Percentiles rank a stretch among this genome's conserved stretches.
Evolutionary conservation across 2,329 filamentous ascomycete species (phyloP).

Genomic region (Scedosporium boydii): DNA sequence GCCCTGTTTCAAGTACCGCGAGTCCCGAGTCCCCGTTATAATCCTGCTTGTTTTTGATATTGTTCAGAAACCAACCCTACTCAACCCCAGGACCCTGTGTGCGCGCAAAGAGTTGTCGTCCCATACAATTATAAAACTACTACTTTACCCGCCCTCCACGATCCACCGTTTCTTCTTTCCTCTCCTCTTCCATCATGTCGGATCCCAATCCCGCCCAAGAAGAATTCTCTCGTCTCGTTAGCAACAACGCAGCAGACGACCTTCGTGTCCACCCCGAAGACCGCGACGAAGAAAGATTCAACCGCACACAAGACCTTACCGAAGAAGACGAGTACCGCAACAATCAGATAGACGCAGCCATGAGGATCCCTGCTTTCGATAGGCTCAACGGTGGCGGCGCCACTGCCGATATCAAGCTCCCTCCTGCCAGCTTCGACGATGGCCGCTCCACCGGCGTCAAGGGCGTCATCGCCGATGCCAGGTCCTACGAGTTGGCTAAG

Average conservation of each 20-base stretch:
- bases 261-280: slow-evolving; percentile 46
- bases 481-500: slow-evolving; percentile 62
- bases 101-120: not conserved
- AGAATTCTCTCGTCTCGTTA: slow-evolving; percentile 56
- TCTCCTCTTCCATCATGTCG: slow-evolving; percentile 34
- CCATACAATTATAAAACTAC: slow-evolving; percentile 4
- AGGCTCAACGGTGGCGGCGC: slow-evolving; percentile 28
- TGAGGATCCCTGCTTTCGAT: slow-evolving; percentile 53
- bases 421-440: slow-evolving; percentile 52
- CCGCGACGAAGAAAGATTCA: slow-evolving; percentile 36
- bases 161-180: slow-evolving; percentile 15
- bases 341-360: slow-evolving; percentile 50
- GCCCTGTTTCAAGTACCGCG: slow-evolving; percentile 11
- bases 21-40: slow-evolving; percentile 7
- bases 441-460: slow-evolving; percentile 73
- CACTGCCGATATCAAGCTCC: slow-evolving; percentile 46
- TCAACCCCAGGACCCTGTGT: slow-evolving; percentile 10
- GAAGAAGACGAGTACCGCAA: slow-evolving; percentile 46
- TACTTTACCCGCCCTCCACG: slow-evolving; percentile 23
- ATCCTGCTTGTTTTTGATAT: slow-evolving; percentile 4
- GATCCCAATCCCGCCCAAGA: slow-evolving; percentile 51
- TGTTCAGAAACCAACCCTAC: slow-evolving; percentile 7
- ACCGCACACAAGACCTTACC: slow-evolving; percentile 42
- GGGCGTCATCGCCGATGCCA: slow-evolving; percentile 77
- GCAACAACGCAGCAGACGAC: slow-evolving; percentile 32